Evolutionary conservation across 2,329 filamentous ascomycete species (phyloP).

Genomic region (Phaeomoniella chlamydospora): DNA sequence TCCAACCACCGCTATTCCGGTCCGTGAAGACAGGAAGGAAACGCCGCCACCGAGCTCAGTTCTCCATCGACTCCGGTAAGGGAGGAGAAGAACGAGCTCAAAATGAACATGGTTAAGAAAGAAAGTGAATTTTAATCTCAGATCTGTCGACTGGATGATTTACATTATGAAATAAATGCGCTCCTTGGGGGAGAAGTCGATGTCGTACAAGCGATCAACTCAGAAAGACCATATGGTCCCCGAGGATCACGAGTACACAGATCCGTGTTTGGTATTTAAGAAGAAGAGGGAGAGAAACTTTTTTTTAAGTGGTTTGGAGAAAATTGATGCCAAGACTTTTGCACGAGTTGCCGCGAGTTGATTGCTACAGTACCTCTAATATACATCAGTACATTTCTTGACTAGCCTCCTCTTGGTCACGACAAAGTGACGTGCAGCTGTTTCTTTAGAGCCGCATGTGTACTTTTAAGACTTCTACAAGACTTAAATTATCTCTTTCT

Average conservation of each 20-base stretch:
- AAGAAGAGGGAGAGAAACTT: conserved; percentile 21
- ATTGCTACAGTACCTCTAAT: no score
- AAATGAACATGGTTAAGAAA: conserved; percentile 30
- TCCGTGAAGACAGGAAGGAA: conserved; percentile 56
- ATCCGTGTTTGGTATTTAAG: conserved; percentile 45
- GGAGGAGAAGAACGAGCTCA: conserved; percentile 49
- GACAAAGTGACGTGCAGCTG: background rate
- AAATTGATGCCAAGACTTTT: conserved; percentile 12
- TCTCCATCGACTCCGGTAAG: conserved; percentile 46
- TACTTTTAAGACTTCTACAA: conserved; percentile 1
- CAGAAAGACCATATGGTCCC: conserved; percentile 38
- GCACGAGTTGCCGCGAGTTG: no score
- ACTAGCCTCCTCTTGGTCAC: background rate
- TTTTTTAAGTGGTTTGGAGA: conserved; percentile 15
- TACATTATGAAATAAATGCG: conserved; percentile 55
- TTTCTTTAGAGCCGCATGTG: conserved; percentile 1
- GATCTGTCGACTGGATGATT: conserved; percentile 92
- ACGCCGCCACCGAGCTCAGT: conserved; percentile 43
- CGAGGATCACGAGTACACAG: conserved; percentile 71
- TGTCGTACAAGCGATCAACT: conserved; percentile 74
- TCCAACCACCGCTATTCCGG: conserved; percentile 21
- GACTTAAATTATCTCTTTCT: background rate
- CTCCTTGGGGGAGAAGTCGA: conserved; percentile 64
- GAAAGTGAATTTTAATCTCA: conserved; percentile 58
- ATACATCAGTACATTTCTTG: no score